Base-by-base conservation (phyloP, 2,329 filamentous ascomycete genomes). In the Ophiostoma ulmi region DNA sequence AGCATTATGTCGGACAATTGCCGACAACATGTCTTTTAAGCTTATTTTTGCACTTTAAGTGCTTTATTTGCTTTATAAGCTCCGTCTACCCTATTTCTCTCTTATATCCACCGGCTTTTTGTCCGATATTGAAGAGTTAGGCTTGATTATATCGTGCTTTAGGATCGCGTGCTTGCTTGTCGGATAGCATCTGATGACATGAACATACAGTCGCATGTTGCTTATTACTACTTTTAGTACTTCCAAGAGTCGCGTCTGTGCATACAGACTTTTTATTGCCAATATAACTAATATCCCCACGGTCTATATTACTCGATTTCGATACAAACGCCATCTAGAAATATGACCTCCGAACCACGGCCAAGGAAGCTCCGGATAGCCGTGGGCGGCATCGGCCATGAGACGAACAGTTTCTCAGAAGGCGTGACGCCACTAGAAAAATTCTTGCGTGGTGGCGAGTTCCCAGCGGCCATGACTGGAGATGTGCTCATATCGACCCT, bases 331-430 rank as follows among this genome's bases (percentile, higher is more conserved):
- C 17, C 44, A 48, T 20, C 44, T 20, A 20, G 44, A 20, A 48
- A 48, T n/a, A 63, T 63, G 58, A 26, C 58, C 14, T 63, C 58
- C 58, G 58, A 17, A 8, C 1, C 26, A 20, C 22, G 7, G 58
- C 58, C 58, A 63, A 63, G 14, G 20, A 35, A 17, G 20, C 58
- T 63, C 13, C 58, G 26, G 26, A 63, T 63, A 63, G 58, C 58
- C 58, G 58, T 63, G 26, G 58, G 58, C 58, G 58, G 58, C 58
- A 63, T 63, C 58, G 58, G 58, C 26, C 58, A 63, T 63, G 58
- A 63, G 58, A 63, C 58, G 20, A 63, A 63, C 14, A 63, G 58
- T 13, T 63, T 63, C 26, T 35, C 58, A 6, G 26, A 63, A 35
- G 58, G 58, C 58, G 58, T 63, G 58, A 63, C 58, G 58, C 58